Evolutionary conservation across 2,329 filamentous ascomycete species (phyloP), one percentile per base, ranked within the genome.

Genomic region (Cladosporium velox): DNA sequence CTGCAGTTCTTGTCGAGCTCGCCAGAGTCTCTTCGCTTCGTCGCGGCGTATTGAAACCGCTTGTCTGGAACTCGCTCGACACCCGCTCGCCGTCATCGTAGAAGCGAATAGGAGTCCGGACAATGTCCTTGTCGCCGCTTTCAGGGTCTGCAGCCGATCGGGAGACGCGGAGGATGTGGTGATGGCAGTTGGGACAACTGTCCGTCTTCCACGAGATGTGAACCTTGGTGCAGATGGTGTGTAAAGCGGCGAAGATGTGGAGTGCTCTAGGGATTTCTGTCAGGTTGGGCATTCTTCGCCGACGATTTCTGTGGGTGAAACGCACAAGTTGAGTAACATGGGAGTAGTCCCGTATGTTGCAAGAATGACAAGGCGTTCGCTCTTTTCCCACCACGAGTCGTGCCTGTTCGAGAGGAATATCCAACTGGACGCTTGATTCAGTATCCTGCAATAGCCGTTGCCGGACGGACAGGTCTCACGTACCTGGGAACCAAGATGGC

Each of bases 1-100:
- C 52, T 6, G 28, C n/a, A 21, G 26, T 54, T n/a, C 51, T 32
- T 32, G 12, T 18, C 51, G 51, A 54, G 91, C 44, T 34, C 28
- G 14, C 59, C 47, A 62, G 28, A 7, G 44, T 62, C 41, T 61
- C 47, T n/a, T 51, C 28, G 21, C 44, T 62, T 18, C 35, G 26
- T n/a, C 59, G 18, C 26, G 47, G 44, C 10, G 59, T 52, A 28
- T 62, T 62, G 44, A 35, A 62, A 2, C 59, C 59, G 10, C 59
- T 62, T n/a, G 44, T 62, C 44, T 52, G 47, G 14, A 38, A 62
- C 18, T 62, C 44, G 24, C 44, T 52, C 11, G 59, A 62, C 15
- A 47, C 41, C 10, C 59, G 47, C 51, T 47, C 59, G 2, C 47
- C 21, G 1, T 52, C 59, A 32, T 61, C 59, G 28, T 49, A 61